These are phyloP conservation scores for Fusarium floridanum DNA, from an alignment of 2,329 filamentous ascomycete genomes.

Conservation along the genomic window DNA sequence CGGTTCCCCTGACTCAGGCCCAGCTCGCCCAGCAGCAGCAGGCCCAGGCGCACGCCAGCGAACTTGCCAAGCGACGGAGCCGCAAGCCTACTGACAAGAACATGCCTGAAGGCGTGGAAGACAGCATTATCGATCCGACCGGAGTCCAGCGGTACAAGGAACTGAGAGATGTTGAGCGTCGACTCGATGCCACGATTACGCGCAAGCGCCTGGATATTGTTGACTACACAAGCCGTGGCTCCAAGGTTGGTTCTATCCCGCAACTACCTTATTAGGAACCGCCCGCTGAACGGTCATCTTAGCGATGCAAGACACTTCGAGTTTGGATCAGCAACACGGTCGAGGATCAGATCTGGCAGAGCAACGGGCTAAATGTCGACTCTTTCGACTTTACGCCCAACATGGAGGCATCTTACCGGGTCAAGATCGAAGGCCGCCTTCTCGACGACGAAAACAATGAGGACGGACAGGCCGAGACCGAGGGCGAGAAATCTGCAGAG, in stretches of 20 bases:
- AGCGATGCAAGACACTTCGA: conserved; percentile 86
- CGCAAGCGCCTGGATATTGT: conserved; percentile 92
- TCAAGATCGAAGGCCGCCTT: conserved; percentile 91
- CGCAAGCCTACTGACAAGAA: conserved; percentile 95
- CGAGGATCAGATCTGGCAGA: conserved; percentile 95
- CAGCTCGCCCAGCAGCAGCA: conserved; percentile 67
- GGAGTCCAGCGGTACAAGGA: conserved; percentile 85
- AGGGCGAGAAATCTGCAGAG: conserved; percentile 52
- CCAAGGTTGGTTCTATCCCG: conserved; percentile 66
- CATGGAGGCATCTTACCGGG: conserved; percentile 83
- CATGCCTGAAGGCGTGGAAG: conserved; percentile 89
- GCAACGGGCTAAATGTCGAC: conserved; percentile 74
- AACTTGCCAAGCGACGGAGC: conserved; percentile 82
- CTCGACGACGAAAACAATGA: conserved; percentile 78
- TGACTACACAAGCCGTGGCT: conserved; percentile 80
- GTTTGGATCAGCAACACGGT: conserved; percentile 96
- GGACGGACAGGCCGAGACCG: conserved; percentile 63
- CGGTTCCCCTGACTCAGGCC: conserved; percentile 65
- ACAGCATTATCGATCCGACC: conserved; percentile 81
- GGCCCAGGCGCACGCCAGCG: conserved; percentile 66
- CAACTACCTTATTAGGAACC: not conserved
- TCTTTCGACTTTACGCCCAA: conserved; percentile 86
- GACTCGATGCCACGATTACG: conserved; percentile 92
- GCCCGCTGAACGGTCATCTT: conserved; percentile 15
- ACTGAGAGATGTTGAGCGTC: conserved; percentile 87